Base-by-base conservation (phyloP, 208 protist species). In the Wallacemonas collosoma region DNA sequence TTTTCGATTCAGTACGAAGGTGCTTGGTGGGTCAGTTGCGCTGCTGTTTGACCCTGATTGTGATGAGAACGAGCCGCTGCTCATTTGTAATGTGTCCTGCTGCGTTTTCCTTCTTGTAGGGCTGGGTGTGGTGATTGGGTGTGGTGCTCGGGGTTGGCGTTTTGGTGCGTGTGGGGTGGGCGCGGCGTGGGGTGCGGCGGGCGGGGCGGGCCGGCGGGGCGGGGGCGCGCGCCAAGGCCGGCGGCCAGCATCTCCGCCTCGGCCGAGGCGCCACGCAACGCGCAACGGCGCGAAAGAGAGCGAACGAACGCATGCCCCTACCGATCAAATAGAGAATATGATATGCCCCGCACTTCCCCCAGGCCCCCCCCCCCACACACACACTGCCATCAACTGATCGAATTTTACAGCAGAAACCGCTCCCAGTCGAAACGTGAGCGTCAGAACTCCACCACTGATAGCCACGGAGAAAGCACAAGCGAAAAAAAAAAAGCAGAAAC, bases 1-100 rank as follows among this genome's bases (percentile, higher is more conserved):
- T 41, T 80, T 57, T 8, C 17, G 17, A 15, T 69, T 69, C 3
- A 35, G 50, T 48, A 69, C 50, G 38, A 69, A 43, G 1, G 64
- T 69, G 35, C 50, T 58, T 35, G 50, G 51, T 7, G 64, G 11
- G 17, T 60, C 48, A 4, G 64, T 60, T 5, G 51, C 35, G 4
- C 26, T 35, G 12, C 36, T 54, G 50, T 69, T 57, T 9, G 50
- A 39, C 64, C 26, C 15, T 35, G 62, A 68, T 6, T 35, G 38
- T 8, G 51, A 69, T 9, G 50, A 58, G 48, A 47, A 57, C 4
- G 40, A 3, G 26, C 60, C 50, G 60, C 36, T 17, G 17, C n/a
- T 36, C 60, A 65, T 65, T 63, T 7, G 11, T 63, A 8, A 38
- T n/a, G 53, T 8, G 17, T 15, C 0, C 15, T 8, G 5, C 14